Conservation (phyloP, 208 protist genomes). For the Crithidia expoeki region DNA sequence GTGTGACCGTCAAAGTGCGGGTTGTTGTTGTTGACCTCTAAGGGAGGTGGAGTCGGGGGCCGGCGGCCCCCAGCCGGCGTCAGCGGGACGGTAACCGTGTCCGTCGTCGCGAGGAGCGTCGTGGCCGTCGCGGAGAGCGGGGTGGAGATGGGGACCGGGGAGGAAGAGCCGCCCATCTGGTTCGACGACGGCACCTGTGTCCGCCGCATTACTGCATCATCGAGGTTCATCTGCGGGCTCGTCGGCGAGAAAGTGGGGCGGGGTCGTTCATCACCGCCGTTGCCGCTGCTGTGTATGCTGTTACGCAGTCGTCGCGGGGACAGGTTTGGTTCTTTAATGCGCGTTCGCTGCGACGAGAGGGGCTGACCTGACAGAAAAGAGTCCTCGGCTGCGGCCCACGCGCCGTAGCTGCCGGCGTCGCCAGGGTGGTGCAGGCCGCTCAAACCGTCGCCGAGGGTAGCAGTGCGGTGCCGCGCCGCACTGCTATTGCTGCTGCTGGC, state of each 20-base stretch:
- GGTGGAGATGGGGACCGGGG: neutral
- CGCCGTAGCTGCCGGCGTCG: neutral
- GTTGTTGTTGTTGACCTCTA: neutral
- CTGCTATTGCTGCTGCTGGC: constrained; percentile 5
- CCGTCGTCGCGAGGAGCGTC: constrained; percentile 12
- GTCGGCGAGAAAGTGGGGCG: constrained; percentile 11
- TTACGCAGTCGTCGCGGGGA: neutral
- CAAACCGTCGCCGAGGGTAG: neutral
- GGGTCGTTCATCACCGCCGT: neutral
- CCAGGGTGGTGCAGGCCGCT: neutral
- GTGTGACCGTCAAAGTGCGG: neutral
- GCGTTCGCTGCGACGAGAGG: neutral
- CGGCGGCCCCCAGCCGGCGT: constrained; percentile 6
- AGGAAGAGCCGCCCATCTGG: neutral
- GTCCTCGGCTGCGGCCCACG: neutral
- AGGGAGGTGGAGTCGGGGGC: constrained; percentile 9
- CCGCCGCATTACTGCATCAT: neutral
- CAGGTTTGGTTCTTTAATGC: neutral
- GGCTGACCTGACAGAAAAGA: neutral
- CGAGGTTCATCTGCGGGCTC: neutral
- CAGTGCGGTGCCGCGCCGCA: neutral
- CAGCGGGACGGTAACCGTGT: constrained; percentile 1
- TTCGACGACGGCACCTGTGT: neutral
- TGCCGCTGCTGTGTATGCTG: neutral
- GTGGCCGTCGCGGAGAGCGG: neutral